Evolutionary conservation across 306 rosid genomes (phyloP), one percentile per base, ranked within the genome.

Genomic region (Boehmeria nivea): DNA sequence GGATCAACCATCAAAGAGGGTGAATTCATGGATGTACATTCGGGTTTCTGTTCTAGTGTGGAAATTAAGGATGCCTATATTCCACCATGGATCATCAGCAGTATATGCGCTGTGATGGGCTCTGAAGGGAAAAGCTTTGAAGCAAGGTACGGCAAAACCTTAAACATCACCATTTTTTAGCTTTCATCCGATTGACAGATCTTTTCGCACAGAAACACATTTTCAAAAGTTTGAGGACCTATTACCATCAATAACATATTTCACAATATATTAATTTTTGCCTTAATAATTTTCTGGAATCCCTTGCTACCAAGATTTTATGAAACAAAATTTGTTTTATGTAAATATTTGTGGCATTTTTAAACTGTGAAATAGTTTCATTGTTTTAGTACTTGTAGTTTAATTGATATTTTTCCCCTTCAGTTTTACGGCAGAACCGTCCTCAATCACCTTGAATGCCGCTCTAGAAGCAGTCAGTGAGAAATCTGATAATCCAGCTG

Each of bases 91-190:
- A 67, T 83, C 71, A 72, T 83, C 54, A 48, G 74, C 63, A 65
- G 82, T 48, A 19, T 81, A 43, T 85, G 93, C 57, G 71, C 82
- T 26, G 36, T 75, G 44, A 55, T 91, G 79, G 54, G 87, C 8
- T 84, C 95, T 4, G 81, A 79, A 76, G 94, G 83, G 65, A 80
- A 50, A 77, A 83, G 76, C 78, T 93, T 87, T n/a, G 99, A 81
- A 65, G 89, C 99, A 43, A 87, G 96, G 99, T 93, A 84, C 20
- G 71, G 26, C 38, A 33, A 4, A n/a, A n/a, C n/a, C 5, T 31
- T 43, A 28, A 44, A 22, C 33, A 2, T 42, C 58, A 54, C 36
- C 24, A 16, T 69, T 66, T 56, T 25, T 43, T 3, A 18, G 34
- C 3, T 59, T 52, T 60, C 17, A 38, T 43, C 23, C 14, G 17